Conservation (phyloP, 2,329 filamentous ascomycete species). For the Beauveria pseudobassiana region DNA sequence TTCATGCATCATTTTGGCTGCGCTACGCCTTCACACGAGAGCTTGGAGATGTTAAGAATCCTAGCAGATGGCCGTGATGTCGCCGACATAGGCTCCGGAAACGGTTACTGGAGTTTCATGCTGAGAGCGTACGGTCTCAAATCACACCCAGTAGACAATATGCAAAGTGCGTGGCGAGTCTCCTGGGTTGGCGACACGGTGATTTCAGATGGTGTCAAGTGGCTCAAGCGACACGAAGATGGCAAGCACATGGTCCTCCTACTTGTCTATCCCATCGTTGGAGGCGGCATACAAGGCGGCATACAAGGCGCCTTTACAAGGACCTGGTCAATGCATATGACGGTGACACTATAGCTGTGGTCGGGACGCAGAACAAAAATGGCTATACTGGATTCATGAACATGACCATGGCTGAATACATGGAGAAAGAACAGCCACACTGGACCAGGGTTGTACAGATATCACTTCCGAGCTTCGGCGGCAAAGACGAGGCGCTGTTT, state of each 20-base stretch:
- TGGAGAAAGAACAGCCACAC: slow-evolving; percentile 45
- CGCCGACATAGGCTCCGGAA: slow-evolving; percentile 62
- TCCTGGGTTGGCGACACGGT: slow-evolving; percentile 62
- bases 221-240: slow-evolving; percentile 41
- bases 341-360: slow-evolving; percentile 60
- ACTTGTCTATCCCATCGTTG: slow-evolving; percentile 67
- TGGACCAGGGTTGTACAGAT: slow-evolving; percentile 58
- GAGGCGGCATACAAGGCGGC: slow-evolving; percentile 55
- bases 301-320: slow-evolving; percentile 58
- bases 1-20: slow-evolving; percentile 77
- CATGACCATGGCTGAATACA: slow-evolving; percentile 59
- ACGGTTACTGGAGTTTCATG: slow-evolving; percentile 71
- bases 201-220: slow-evolving; percentile 52
- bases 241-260: slow-evolving; percentile 54
- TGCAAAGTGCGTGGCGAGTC: slow-evolving; percentile 59
- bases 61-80: slow-evolving; percentile 47
- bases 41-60: slow-evolving; percentile 51
- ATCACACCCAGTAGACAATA: slow-evolving; percentile 58
- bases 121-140: slow-evolving; percentile 50
- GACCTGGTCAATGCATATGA: slow-evolving; percentile 52
- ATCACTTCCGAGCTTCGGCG: slow-evolving; percentile 65
- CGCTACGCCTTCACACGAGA: slow-evolving; percentile 60
- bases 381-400: slow-evolving; percentile 64
- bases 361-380: slow-evolving; percentile 67
- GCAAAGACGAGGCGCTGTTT: slow-evolving; percentile 69